Evolutionary conservation across 2,329 filamentous ascomycete genomes (phyloP), one percentile per base, ranked within the genome.

Genomic region (Colletotrichum brevisporum): DNA sequence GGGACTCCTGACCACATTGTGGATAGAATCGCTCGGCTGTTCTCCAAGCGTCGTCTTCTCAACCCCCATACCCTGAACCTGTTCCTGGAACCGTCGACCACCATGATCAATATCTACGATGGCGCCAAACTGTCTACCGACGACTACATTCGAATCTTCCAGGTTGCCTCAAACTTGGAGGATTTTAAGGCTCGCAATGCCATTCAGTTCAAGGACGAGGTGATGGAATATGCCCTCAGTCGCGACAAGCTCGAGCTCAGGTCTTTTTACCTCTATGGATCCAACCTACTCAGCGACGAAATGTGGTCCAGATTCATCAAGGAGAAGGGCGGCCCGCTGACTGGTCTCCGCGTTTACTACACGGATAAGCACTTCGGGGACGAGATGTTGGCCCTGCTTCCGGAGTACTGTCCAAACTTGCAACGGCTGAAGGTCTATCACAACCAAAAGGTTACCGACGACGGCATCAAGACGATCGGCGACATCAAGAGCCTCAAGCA

Each of bases 171-270:
- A 0, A 85, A 85, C 6, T 83, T 97, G 62, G 89, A 89, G 74
- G 87, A 86, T 51, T 85, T 98, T 65, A 92, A 94, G 72, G 83
- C 97, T 12, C 90, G 92, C 56, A 95, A 95, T 75, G 94, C 91
- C n/a, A 93, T 96, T 57, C 95, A 97, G 76, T 92, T 98, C 84
- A 97, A 97, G 79, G 92, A 98, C 75, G 85, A 86, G 47, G 92
- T 94, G 50, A 87, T 98, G 79, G 89, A 94, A 60, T 97, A 95
- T 78, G 88, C 98, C 75, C 84, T 93, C 21, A 90, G 90, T 63
- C 92, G 93, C 55, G 87, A 92, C 57, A 87, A 36, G 31, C 31
- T 89, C 57, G 80, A 87, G 9, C 83, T 98, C n/a, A 88, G 90
- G 69, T 86, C 89, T 64, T 84, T 98, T 51, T 92, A 94, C 71